Evolutionary conservation across 2,329 filamentous ascomycete genomes (phyloP).

Genomic region (Grosmannia clavigera): DNA sequence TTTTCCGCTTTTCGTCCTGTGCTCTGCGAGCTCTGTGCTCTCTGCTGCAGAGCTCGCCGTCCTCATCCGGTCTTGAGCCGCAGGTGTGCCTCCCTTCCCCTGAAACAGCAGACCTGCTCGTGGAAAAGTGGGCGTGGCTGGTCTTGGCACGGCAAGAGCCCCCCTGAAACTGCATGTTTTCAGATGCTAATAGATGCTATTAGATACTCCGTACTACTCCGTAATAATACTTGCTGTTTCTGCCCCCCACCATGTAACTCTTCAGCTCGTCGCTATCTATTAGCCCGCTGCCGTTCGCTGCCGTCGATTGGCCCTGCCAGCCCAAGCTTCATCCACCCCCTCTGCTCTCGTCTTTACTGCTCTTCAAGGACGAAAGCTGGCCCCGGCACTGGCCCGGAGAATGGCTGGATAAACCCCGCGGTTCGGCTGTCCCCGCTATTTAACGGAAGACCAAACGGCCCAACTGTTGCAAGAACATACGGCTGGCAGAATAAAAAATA

Average conservation of each 20-base stretch:
- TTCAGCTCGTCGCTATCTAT: not conserved
- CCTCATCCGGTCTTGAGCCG: not conserved
- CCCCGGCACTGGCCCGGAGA: not conserved
- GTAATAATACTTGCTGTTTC: not conserved
- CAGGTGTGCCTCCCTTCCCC: not conserved
- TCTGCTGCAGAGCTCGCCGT: not conserved
- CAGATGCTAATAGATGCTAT: not conserved
- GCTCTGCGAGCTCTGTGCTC: no score
- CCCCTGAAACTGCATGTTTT: not conserved
- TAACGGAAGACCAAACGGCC: not conserved
- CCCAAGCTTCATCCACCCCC: not conserved
- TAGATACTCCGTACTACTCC: no score
- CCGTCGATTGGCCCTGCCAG: not conserved
- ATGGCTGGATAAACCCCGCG: not conserved
- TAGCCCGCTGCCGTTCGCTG: not conserved
- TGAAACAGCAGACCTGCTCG: not conserved
- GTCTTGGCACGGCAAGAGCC: not conserved
- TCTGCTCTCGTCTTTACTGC: not conserved
- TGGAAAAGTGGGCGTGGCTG: not conserved
- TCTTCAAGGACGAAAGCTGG: not conserved
- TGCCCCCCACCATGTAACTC: not conserved
- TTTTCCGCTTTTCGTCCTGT: not conserved
- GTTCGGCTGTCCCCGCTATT: not conserved
- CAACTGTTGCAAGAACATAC: not conserved
- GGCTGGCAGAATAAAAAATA: not conserved